Conservation (phyloP, 495 filamentous ascomycete species). For the Trichoderma erinaceum region DNA sequence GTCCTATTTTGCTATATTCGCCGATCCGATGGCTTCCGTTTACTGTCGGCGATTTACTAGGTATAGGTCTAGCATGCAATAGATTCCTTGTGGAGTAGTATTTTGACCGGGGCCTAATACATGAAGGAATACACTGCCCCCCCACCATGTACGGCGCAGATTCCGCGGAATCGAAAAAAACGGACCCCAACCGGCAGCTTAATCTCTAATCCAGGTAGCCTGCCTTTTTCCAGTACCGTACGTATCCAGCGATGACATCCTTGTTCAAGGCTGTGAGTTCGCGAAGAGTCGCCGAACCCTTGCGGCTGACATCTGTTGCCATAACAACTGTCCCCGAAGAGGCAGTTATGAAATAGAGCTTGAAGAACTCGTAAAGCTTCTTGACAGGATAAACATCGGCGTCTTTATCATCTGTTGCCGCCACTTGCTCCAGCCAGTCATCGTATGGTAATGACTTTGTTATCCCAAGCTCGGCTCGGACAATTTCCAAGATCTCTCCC, state of each 20-base stretch:
- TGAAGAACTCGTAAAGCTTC: constrained; percentile 13
- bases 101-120: too few species aligned
- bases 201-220: constrained; percentile 6
- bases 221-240: neutral
- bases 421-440: constrained; percentile 2
- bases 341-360: neutral
- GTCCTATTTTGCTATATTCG: neutral
- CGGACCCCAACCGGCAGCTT: neutral
- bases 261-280: neutral
- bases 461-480: neutral
- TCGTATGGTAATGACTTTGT: neutral
- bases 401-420: neutral
- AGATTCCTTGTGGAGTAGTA: too few species aligned
- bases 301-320: neutral
- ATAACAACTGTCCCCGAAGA: neutral
- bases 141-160: neutral
- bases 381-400: neutral
- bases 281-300: neutral
- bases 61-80: too few species aligned
- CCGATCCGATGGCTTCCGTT: neutral
- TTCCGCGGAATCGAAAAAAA: neutral
- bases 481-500: neutral
- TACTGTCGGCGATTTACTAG: neutral
- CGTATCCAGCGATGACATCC: neutral
- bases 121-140: too few species aligned